These are phyloP conservation scores for Nidularia sp. DNA, from an alignment of 768 basidiomycete genomes.

Conservation along the genomic window DNA sequence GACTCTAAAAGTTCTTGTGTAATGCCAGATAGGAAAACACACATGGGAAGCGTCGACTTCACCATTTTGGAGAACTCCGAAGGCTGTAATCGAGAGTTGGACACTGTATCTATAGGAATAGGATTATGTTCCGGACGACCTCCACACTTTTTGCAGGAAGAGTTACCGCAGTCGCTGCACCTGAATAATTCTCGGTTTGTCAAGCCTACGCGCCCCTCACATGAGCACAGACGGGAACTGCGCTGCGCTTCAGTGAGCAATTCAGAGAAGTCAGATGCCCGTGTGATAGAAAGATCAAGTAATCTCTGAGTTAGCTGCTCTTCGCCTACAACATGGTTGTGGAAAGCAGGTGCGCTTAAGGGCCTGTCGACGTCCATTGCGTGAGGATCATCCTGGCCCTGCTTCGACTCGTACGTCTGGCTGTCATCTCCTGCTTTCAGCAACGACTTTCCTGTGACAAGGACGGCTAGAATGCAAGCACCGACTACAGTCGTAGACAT, in stretches of 20 bases:
- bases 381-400: conserved; percentile 31
- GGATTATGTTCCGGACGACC: conserved; percentile 89
- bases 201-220: conserved; percentile 83
- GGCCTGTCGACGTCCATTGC: conserved; percentile 46
- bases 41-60: conserved; percentile 86
- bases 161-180: conserved; percentile 73
- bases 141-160: conserved; percentile 83
- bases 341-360: conserved; percentile 4
- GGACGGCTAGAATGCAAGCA: conserved; percentile 78
- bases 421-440: conserved; percentile 64
- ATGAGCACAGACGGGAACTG: conserved; percentile 81
- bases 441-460: conserved; percentile 63
- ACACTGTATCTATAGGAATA: conserved; percentile 43
- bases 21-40: conserved; percentile 53
- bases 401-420: conserved; percentile 66
- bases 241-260: conserved; percentile 62
- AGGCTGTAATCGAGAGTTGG: conserved; percentile 63
- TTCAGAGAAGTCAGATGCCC: conserved; percentile 39
- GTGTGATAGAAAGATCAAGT: conserved; percentile 63
- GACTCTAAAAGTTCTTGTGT: conserved; percentile 46
- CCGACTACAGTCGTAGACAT: conserved; percentile 98
- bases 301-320: conserved; percentile 59
- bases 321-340: conserved; percentile 67
- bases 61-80: conserved; percentile 70
- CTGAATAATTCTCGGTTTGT: conserved; percentile 60